Percentiles rank a stretch among this genome's conserved stretches.
phyloP scores from a whole-genome alignment of 371 early-diverging fungal genomes.

The Aphelidium insulamus region DNA sequence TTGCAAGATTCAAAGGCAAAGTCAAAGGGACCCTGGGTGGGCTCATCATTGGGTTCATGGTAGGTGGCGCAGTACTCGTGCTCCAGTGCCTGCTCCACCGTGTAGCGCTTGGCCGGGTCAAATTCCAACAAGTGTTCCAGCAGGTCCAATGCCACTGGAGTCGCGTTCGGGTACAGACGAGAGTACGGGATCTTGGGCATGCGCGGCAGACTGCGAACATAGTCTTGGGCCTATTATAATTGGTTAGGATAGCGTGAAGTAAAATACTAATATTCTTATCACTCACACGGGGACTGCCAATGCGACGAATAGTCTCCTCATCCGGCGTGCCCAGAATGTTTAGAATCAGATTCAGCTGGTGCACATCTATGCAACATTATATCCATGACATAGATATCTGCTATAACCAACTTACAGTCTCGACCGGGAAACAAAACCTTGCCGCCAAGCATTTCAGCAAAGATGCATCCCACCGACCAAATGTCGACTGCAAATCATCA shows the following conservation, averaged over 20 bases:
- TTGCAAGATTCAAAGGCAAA: constrained; percentile 21
- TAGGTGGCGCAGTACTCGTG: constrained; percentile 57
- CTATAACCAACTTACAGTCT: constrained; percentile 35
- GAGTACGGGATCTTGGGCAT: constrained; percentile 21
- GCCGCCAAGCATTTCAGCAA: constrained; percentile 85
- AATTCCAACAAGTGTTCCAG: constrained; percentile 52
- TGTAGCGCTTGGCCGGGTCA: constrained; percentile 57
- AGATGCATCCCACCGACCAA: constrained; percentile 96
- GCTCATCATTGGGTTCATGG: constrained; percentile 52
- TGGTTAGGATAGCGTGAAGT: neutral
- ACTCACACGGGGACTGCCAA: constrained; percentile 21
- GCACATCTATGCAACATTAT: constrained; percentile 39
- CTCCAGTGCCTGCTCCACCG: constrained; percentile 51
- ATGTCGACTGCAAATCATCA: constrained; percentile 45
- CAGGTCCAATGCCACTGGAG: constrained; percentile 43
- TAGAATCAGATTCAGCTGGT: constrained; percentile 96
- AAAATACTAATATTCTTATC: neutral
- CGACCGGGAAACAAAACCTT: constrained; percentile 72
- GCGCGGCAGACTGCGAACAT: constrained; percentile 21
- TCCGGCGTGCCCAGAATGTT: constrained; percentile 92
- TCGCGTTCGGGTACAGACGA: constrained; percentile 11
- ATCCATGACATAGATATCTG: neutral
- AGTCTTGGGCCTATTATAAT: constrained; percentile 29
- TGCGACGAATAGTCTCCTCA: constrained; percentile 64
- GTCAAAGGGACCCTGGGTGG: constrained; percentile 12